A percentile compares a stretch with the other conserved stretches of the same genome.
phyloP scores from a whole-genome alignment of 2,329 filamentous ascomycete genomes.

The Phyllosticta ampelicida region DNA sequence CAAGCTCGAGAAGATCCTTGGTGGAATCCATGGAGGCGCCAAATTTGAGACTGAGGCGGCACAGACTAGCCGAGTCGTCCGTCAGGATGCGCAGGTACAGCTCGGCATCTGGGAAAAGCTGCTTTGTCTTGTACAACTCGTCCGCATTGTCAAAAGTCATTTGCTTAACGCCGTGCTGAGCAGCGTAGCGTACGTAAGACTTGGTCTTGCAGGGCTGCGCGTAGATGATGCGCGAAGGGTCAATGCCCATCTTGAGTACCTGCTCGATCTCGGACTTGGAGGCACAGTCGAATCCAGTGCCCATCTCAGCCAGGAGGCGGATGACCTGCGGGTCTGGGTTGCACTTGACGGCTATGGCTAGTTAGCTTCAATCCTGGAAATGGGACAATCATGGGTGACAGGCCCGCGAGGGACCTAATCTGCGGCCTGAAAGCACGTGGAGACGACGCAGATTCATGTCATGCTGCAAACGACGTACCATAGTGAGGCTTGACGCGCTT shows the following conservation, averaged over 20 bases:
- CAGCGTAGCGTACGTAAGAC: constrained; percentile 88
- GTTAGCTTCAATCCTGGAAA: constrained; percentile 17
- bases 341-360: constrained; percentile 76
- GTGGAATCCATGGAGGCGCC: constrained; percentile 81
- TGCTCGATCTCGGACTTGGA: constrained; percentile 96
- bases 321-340: constrained; percentile 90
- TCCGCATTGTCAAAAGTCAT: constrained; percentile 99
- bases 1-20: constrained; percentile 63
- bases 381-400: background rate
- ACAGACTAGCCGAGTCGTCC: constrained; percentile 88
- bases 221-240: constrained; percentile 90
- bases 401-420: background rate
- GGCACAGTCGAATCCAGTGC: constrained; percentile 94
- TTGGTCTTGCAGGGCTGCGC: constrained; percentile 99
- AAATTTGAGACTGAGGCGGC: constrained; percentile 94
- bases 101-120: constrained; percentile 78
- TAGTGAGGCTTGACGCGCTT: constrained; percentile 93
- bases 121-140: constrained; percentile 95
- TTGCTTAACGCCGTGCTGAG: constrained; percentile 75
- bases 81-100: constrained; percentile 91
- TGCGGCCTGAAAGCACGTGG: background rate
- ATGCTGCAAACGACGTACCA: constrained; percentile 45
- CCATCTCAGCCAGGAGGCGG: constrained; percentile 74
- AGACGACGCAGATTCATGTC: background rate
- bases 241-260: constrained; percentile 70